phyloP scores from a whole-genome alignment of 495 filamentous ascomycete species.

The Glonium stellatum region DNA sequence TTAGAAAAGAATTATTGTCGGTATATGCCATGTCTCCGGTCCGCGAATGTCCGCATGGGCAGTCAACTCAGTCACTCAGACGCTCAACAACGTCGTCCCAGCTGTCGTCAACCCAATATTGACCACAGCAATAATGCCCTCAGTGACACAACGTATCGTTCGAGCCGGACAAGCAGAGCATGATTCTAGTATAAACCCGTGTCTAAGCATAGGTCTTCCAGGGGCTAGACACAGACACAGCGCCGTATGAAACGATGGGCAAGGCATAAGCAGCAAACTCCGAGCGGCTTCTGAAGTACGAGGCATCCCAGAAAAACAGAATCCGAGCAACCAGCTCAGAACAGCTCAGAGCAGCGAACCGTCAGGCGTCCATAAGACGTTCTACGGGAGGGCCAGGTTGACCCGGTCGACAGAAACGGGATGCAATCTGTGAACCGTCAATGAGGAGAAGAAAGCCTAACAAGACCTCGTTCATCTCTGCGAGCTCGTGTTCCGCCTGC shows the following conservation, averaged over 20 bases:
- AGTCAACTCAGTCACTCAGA: too few species aligned
- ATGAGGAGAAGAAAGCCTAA: background rate
- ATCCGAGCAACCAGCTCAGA: background rate
- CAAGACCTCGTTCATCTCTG: background rate
- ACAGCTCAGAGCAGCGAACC: background rate
- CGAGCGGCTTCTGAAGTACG: background rate
- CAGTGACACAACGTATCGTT: background rate
- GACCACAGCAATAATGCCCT: background rate
- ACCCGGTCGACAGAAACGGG: background rate
- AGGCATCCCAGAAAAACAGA: background rate
- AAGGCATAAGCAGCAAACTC: background rate
- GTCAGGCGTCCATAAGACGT: background rate
- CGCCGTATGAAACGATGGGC: background rate
- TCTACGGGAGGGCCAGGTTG: background rate
- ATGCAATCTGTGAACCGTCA: background rate
- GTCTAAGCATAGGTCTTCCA: background rate
- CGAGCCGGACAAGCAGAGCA: background rate
- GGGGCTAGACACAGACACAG: background rate
- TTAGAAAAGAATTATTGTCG: background rate
- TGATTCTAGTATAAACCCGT: background rate
- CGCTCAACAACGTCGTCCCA: background rate
- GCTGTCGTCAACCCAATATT: background rate
- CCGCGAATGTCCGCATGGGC: background rate
- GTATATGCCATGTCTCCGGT: background rate
- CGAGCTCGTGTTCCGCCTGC: too few species aligned